A percentile compares a stretch with the other conserved stretches of the same genome.
Conservation (phyloP, 2,329 filamentous ascomycete genomes). For the Colletotrichum trifolii region DNA sequence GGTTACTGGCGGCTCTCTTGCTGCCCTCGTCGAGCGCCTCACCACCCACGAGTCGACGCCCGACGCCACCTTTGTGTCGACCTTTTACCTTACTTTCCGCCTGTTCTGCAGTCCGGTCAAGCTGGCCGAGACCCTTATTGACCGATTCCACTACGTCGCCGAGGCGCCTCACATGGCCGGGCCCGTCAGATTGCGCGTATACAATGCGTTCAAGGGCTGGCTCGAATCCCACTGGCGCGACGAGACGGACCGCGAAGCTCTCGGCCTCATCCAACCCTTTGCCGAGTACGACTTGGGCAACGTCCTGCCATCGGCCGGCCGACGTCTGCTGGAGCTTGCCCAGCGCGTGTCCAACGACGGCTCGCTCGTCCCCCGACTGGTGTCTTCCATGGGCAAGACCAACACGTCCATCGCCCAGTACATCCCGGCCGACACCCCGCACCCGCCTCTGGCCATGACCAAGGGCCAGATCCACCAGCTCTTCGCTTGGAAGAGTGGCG, state of each 20-base stretch:
- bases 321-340: conserved; percentile 82
- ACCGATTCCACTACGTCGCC: conserved; percentile 91
- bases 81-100: conserved; percentile 96
- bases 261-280: conserved; percentile 82
- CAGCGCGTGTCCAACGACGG: conserved; percentile 81
- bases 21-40: conserved; percentile 91
- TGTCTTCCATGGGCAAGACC: conserved; percentile 90
- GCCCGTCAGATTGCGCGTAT: conserved; percentile 89
- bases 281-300: conserved; percentile 77
- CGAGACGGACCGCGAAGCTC: conserved; percentile 79
- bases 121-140: conserved; percentile 84
- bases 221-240: conserved; percentile 95
- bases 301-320: conserved; percentile 80
- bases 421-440: conserved; percentile 75
- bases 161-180: conserved; percentile 78
- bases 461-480: conserved; percentile 82
- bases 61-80: conserved; percentile 89
- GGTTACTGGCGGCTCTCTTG: conserved; percentile 90
- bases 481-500: conserved; percentile 78
- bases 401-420: conserved; percentile 79
- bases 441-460: conserved; percentile 76
- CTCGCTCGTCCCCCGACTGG: conserved; percentile 82
- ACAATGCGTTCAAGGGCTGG: conserved; percentile 98
- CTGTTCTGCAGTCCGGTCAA: conserved; percentile 86
- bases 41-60: conserved; percentile 94